These are phyloP conservation scores for Leucogyrophana mollusca DNA, from an alignment of 768 basidiomycete species.

Conservation along the genomic window DNA sequence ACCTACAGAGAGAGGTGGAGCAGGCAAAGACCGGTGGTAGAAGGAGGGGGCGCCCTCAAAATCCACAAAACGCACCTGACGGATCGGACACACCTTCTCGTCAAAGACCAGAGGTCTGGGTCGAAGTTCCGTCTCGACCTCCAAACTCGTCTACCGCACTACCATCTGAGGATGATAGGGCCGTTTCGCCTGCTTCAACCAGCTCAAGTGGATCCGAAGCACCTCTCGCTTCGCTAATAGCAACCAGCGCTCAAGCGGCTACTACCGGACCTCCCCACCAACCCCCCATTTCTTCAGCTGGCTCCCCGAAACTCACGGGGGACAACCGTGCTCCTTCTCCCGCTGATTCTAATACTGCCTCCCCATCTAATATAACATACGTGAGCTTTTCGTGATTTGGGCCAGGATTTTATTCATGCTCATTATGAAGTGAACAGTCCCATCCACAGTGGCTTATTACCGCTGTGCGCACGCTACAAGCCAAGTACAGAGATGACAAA, in stretches of 20 bases:
- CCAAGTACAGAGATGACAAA: conserved; percentile 74
- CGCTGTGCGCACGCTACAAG: conserved; percentile 67
- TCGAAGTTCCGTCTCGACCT: conserved; percentile 33
- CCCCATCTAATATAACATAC: conserved; percentile 17
- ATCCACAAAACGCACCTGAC: conserved; percentile 18
- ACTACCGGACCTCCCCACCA: conserved; percentile 19
- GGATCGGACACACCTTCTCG: conserved; percentile 57
- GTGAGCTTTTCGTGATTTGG: conserved; percentile 21
- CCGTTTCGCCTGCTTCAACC: conserved; percentile 68
- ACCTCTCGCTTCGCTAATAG: conserved; percentile 63
- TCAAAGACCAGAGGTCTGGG: conserved; percentile 35
- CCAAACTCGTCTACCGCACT: conserved; percentile 26
- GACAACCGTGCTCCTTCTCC: conserved; percentile 17
- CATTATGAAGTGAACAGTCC: conserved; percentile 30
- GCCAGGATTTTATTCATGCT: conserved; percentile 31
- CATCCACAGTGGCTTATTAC: conserved; percentile 70
- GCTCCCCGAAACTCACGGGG: conserved; percentile 16
- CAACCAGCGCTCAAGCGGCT: conserved; percentile 44
- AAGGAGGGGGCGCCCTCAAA: conserved; percentile 41
- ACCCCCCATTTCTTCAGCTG: no score
- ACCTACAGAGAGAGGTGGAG: conserved; percentile 56
- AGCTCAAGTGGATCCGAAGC: conserved; percentile 73
- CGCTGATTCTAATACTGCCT: conserved; percentile 6
- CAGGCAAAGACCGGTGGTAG: conserved; percentile 49
- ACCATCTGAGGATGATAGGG: conserved; percentile 48